phyloP scores from a whole-genome alignment of 306 rosid genomes.

The Sophora flavescens region DNA sequence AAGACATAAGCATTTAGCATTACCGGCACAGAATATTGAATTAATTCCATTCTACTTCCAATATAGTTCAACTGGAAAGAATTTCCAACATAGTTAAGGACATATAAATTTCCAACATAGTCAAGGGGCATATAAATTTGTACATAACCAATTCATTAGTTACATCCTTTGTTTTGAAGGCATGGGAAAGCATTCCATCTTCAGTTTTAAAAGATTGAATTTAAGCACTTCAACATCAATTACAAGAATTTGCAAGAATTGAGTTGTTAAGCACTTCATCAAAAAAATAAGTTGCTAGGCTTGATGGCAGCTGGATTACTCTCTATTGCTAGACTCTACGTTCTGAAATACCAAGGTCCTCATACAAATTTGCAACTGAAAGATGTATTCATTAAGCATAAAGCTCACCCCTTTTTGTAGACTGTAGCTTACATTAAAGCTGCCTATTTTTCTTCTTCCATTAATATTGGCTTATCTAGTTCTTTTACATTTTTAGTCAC shows the following conservation, averaged over 20 bases:
- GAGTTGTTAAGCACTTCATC: neutral
- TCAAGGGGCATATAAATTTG: conserved; percentile 6
- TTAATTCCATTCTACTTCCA: conserved; percentile 24
- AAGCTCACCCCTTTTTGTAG: no score
- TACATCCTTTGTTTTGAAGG: conserved; percentile 15
- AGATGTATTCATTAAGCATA: neutral
- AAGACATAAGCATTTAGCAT: conserved; percentile 25
- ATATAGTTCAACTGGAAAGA: conserved; percentile 27
- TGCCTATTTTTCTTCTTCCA: neutral
- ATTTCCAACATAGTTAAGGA: conserved; percentile 31
- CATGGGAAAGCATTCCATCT: neutral
- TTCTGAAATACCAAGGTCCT: neutral
- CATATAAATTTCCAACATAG: conserved; percentile 30
- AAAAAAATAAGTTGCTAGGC: neutral
- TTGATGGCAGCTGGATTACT: neutral
- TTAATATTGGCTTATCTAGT: neutral
- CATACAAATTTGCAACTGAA: neutral
- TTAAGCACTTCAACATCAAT: neutral
- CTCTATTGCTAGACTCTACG: neutral
- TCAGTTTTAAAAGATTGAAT: neutral
- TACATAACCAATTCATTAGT: conserved; percentile 9
- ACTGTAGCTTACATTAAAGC: neutral
- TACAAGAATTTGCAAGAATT: neutral
- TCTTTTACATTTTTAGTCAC: neutral
- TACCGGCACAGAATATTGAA: conserved; percentile 22